Evolutionary conservation across 306 rosid species (phyloP).

Genomic region (Prunus mongolica): DNA sequence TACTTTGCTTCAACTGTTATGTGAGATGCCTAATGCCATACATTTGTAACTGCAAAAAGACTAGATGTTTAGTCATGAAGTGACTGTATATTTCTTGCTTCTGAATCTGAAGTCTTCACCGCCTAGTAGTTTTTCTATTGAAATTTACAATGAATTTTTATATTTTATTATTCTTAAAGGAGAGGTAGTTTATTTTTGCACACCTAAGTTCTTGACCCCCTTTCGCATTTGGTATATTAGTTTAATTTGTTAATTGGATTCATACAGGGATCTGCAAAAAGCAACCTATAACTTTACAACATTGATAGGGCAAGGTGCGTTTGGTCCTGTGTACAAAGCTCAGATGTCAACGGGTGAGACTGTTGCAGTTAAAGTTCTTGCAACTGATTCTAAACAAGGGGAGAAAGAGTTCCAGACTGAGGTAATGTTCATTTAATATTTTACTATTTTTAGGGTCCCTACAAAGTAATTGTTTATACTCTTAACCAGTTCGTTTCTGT

Average conservation of each 20-base stretch:
- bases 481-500: background rate
- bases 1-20: background rate
- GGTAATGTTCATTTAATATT: slow-evolving; percentile 36
- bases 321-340: slow-evolving; percentile 97
- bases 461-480: background rate
- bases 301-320: slow-evolving; percentile 93
- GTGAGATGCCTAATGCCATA: background rate
- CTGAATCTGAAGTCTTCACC: background rate
- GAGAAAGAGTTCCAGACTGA: slow-evolving; percentile 96
- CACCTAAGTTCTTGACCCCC: slow-evolving; percentile 3
- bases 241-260: slow-evolving; percentile 2
- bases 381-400: slow-evolving; percentile 94
- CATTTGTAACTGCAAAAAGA: background rate
- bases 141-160: background rate
- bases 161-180: background rate
- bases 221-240: background rate
- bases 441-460: background rate
- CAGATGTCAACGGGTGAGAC: slow-evolving; percentile 90
- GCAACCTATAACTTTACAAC: slow-evolving; percentile 94
- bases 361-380: slow-evolving; percentile 96
- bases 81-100: background rate
- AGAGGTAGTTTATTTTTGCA: background rate
- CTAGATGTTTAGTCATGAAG: background rate
- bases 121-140: background rate
- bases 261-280: slow-evolving; percentile 86